phyloP scores from a whole-genome alignment of 306 rosid genomes.

The Quercus gilva region DNA sequence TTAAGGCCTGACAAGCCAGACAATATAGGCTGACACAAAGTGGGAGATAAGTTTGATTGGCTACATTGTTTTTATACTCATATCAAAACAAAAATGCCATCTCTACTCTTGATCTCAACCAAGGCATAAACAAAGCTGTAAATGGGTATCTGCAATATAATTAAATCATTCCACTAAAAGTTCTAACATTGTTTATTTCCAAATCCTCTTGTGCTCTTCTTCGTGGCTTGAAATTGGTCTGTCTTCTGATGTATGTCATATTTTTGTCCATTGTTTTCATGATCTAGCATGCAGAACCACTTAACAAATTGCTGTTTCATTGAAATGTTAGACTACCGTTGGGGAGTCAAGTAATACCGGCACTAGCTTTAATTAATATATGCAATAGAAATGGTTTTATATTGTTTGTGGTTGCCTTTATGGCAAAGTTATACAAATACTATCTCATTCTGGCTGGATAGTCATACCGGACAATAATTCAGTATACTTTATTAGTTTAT shows the following conservation, averaged over 20 bases:
- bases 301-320: constrained; percentile 2
- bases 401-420: too few relatives aligned
- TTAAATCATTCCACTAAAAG: constrained; percentile 24
- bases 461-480: too few relatives aligned
- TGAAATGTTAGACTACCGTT: neutral
- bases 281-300: constrained; percentile 21
- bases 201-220: constrained; percentile 23
- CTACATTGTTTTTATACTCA: constrained; percentile 31
- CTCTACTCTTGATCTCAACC: constrained; percentile 20
- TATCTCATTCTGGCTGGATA: too few relatives aligned
- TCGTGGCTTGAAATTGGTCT: constrained; percentile 18
- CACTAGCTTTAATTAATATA: neutral
- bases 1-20: neutral
- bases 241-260: neutral
- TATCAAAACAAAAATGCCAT: constrained; percentile 13
- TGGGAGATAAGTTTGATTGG: constrained; percentile 29
- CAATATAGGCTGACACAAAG: constrained; percentile 36
- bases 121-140: constrained; percentile 15
- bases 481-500: too few relatives aligned
- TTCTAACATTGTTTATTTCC: constrained; percentile 19
- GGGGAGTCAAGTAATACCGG: neutral
- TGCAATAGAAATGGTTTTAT: neutral
- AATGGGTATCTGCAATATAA: constrained; percentile 23
- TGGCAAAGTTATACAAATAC: too few relatives aligned
- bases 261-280: constrained; percentile 15